Evolutionary conservation across 179 eudicot species (phyloP).

Genomic region (Silene vulgaris): DNA sequence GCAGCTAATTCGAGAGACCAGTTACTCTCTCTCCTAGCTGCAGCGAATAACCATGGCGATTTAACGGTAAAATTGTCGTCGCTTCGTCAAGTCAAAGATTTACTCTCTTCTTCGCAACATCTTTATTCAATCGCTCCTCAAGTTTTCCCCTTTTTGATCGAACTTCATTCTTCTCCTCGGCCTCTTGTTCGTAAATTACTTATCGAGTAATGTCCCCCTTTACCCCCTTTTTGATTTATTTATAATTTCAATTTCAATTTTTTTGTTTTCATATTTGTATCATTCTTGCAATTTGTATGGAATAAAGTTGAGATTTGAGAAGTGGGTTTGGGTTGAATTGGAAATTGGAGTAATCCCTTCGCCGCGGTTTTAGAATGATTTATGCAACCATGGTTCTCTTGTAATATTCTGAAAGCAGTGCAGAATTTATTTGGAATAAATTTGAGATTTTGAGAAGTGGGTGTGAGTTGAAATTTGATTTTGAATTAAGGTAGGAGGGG

Average conservation of each 20-base stretch:
- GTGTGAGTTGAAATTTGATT: background rate
- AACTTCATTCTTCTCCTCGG: conserved; percentile 63
- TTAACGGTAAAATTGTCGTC: conserved; percentile 77
- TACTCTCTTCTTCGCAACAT: conserved; percentile 29
- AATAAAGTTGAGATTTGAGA: background rate
- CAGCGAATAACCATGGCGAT: conserved; percentile 86
- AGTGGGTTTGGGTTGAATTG: background rate
- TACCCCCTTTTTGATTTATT: background rate
- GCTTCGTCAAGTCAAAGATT: conserved; percentile 58
- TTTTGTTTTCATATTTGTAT: background rate
- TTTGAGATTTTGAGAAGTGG: background rate
- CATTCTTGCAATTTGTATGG: background rate
- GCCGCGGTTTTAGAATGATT: background rate
- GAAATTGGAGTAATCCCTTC: background rate
- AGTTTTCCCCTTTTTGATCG: conserved; percentile 54
- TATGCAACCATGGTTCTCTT: background rate
- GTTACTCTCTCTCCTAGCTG: conserved; percentile 55
- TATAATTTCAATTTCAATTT: background rate
- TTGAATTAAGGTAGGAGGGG: background rate
- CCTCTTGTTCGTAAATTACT: conserved; percentile 60
- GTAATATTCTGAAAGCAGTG: background rate
- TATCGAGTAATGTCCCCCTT: conserved; percentile 44
- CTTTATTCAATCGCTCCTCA: conserved; percentile 43
- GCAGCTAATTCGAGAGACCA: conserved; percentile 49
- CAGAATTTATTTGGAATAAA: background rate